phyloP scores from a whole-genome alignment of 2,329 filamentous ascomycete genomes.

The Ascochyta lentis region DNA sequence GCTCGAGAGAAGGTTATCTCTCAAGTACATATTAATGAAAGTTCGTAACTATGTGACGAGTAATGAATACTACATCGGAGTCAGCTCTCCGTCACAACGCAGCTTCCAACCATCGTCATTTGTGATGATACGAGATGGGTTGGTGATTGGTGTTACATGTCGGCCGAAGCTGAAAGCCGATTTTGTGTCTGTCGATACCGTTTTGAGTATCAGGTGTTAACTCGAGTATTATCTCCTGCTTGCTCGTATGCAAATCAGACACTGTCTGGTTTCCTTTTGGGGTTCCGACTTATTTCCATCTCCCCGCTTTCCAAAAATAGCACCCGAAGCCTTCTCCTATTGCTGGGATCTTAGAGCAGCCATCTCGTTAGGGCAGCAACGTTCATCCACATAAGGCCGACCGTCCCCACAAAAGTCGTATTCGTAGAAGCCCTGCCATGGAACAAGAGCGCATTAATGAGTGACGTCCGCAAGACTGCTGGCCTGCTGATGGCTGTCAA shows the following conservation, averaged over 20 bases:
- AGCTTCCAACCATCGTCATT: not conserved
- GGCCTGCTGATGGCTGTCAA: not conserved
- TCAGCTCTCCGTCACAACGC: not conserved
- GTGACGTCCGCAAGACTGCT: not conserved
- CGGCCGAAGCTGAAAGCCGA: not conserved
- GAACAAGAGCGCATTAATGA: not conserved
- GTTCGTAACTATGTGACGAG: constrained; percentile 1
- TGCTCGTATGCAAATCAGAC: constrained; percentile 6
- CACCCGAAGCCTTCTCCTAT: not conserved
- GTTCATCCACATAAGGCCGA: constrained; percentile 8
- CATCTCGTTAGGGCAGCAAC: constrained; percentile 5
- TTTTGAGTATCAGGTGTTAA: not conserved
- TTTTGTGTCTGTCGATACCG: not conserved
- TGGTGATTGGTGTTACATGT: not conserved
- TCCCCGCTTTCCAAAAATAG: constrained; percentile 16
- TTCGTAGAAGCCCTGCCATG: not conserved
- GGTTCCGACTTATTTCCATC: not conserved
- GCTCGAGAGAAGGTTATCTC: constrained; percentile 3
- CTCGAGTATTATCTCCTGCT: not conserved
- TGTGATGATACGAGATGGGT: not conserved
- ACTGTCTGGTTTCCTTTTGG: not conserved
- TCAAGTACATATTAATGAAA: constrained; percentile 9
- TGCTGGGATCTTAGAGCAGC: constrained; percentile 1
- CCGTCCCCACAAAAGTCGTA: constrained; percentile 5
- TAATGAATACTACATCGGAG: constrained; percentile 12